Base-by-base conservation (phyloP, 257 asterid species). In the Solanum medicagineum region DNA sequence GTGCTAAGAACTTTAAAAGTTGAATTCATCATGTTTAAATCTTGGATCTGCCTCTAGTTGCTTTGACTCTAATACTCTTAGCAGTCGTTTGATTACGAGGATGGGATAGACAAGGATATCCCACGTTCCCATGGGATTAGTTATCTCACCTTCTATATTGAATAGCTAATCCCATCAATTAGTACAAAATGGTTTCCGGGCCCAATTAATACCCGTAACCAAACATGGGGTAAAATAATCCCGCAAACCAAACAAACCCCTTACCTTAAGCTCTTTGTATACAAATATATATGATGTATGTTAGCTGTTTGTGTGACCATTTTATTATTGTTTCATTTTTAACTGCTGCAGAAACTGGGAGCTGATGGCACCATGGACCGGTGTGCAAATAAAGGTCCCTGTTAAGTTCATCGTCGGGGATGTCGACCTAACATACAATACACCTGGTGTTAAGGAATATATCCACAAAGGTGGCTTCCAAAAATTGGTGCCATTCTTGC, bases 271-370 rank as follows among this genome's bases (percentile, higher is more conserved):
- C 45, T 44, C 29, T 44, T n/a, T 45, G 36, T 11, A 45, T 73
- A 73, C 80, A 42, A 42, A 40, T 40, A 70, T 70, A 19, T 70
- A 71, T 20, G 29, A 22, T 70, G 79, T 16, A 60, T 60, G 20
- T 45, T 73, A n/a, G 36, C 57, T 45, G 57, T 73, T 45, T 73
- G 40, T 73, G 81, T 45, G 57, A 12, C 81, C 81, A n/a, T 73
- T 73, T 73, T 45, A 44, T 13, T 73, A 0, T n/a, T 44, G 81
- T 12, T 44, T 1, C 0, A n/a, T 32, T n/a, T 24, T 22, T 53
- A 6, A 69, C 0, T 24, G 60, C 19, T 80, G 70, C 88, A 90
- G 92, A 65, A 90, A 84, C 74, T 90, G 92, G 92, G 92, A 90
- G 87, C 86, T 88, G 49, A 70, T 81, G 1, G 91, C 89, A 12